Base-by-base conservation (phyloP, 345 rosid species). In the Euphorbia tirucalli region DNA sequence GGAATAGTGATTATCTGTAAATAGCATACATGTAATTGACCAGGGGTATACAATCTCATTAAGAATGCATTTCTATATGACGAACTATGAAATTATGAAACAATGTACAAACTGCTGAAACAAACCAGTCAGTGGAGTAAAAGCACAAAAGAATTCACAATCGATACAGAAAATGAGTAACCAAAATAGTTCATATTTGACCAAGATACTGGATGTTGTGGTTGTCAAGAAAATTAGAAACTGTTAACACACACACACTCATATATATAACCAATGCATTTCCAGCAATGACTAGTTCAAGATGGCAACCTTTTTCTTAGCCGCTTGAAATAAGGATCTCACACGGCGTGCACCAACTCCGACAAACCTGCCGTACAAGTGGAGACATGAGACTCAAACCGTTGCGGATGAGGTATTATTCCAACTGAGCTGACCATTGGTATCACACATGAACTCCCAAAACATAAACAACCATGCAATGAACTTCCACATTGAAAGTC, bases 321-420 rank as follows among this genome's bases (percentile, higher is more conserved):
- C 98, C 63, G 96, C 98, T 80, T 93, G 97, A 81, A 93, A 93
- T 67, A 93, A 87, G 70, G 98, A 91, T 85, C 98, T 84, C 66
- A 93, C 97, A 69, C 97, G 97, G 60, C 94, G 88, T 54, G 97
- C 97, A 77, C 97, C 98, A 71, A 95, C 99, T 35, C 99, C 99
- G 71, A 95, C 98, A 87, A 92, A 96, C 99, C 99, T 96, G 83
- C 71, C 74, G 75, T 15, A 72, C 67, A 74, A 31, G 75, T 68
- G 41, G 58, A 63, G 68, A 71, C 67, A 55, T 69, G 56, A 59
- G 44, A 71, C 50, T 64, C 27, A 54, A 41, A n/a, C 62, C 27
- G 74, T 41, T 21, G 57, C 9, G 16, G 46, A 24, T 2, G 16
- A 25, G n/a, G 35, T 52, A 56, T 9, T 22, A 11, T 56, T 56